phyloP scores from a whole-genome alignment of 371 early-diverging fungal species.

The Blastocladiella emersonii region DNA sequence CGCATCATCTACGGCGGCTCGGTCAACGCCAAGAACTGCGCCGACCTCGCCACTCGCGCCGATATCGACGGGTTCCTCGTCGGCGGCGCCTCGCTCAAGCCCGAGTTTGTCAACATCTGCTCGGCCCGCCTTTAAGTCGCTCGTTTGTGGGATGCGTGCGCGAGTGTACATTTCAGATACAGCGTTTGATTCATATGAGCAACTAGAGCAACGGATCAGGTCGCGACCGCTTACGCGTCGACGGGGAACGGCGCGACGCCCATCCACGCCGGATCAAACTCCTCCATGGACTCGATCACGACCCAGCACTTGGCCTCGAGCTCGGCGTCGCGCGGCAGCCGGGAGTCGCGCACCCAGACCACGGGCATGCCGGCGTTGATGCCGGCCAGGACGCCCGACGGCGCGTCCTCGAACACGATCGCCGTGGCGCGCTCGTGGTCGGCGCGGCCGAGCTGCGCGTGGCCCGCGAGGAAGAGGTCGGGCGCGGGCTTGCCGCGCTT shows the following conservation, averaged over 20 bases:
- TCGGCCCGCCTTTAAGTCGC: constrained; percentile 21
- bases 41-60: constrained; percentile 40
- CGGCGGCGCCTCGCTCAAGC: constrained; percentile 95
- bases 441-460: constrained; percentile 8
- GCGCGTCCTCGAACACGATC: constrained; percentile 37
- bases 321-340: constrained; percentile 14
- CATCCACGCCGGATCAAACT: constrained; percentile 21
- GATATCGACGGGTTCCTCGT: constrained; percentile 99
- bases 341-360: constrained; percentile 30
- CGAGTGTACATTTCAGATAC: too few relatives aligned
- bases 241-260: constrained; percentile 13
- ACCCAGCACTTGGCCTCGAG: constrained; percentile 8
- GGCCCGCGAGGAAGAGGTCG: constrained; percentile 27
- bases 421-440: not conserved
- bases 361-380: constrained; percentile 25
- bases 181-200: too few relatives aligned
- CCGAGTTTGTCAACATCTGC: constrained; percentile 63
- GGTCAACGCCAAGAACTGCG: constrained; percentile 78
- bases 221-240: too few relatives aligned
- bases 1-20: constrained; percentile 98
- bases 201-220: too few relatives aligned
- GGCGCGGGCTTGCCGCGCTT: constrained; percentile 30
- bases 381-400: constrained; percentile 24
- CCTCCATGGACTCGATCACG: constrained; percentile 9
- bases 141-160: too few relatives aligned